These are phyloP conservation scores for Xylaria longipes DNA, from an alignment of 495 filamentous ascomycete genomes.

Conservation along the genomic window DNA sequence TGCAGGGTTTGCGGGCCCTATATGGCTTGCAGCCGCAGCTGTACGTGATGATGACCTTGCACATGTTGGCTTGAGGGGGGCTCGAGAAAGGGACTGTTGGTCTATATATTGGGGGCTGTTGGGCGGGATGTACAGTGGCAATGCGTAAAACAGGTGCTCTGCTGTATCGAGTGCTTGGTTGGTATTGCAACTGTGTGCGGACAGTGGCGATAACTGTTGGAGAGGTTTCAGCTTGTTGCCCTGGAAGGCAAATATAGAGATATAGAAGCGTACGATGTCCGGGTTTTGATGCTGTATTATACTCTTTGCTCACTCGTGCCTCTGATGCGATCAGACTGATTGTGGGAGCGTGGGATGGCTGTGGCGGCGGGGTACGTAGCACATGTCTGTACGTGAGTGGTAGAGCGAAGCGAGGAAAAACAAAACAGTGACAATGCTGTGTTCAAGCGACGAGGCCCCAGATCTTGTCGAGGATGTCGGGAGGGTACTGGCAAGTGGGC, in stretches of 20 bases:
- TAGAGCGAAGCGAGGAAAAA: background rate
- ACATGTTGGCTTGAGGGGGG: slow-evolving; percentile 12
- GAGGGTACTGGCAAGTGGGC: slow-evolving; percentile 1
- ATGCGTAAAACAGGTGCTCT: background rate
- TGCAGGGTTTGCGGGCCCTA: background rate
- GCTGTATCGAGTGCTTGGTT: background rate
- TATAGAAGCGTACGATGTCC: background rate
- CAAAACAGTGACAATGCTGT: no score
- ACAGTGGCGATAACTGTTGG: background rate
- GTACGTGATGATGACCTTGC: slow-evolving; percentile 20
- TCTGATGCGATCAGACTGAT: background rate
- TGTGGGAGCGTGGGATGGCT: background rate
- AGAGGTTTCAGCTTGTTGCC: background rate
- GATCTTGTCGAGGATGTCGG: background rate
- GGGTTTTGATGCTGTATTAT: background rate
- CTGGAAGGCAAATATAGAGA: background rate
- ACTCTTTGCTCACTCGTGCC: background rate
- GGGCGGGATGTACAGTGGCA: background rate
- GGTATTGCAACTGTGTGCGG: background rate
- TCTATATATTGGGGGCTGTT: background rate
- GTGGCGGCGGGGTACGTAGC: background rate
- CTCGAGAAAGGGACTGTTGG: background rate
- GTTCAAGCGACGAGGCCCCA: background rate
- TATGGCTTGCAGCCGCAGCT: slow-evolving; percentile 22
- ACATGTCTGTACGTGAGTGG: background rate